Evolutionary conservation across 148 eudicot genomes (phyloP).

Genomic region (Polygonum aviculare): DNA sequence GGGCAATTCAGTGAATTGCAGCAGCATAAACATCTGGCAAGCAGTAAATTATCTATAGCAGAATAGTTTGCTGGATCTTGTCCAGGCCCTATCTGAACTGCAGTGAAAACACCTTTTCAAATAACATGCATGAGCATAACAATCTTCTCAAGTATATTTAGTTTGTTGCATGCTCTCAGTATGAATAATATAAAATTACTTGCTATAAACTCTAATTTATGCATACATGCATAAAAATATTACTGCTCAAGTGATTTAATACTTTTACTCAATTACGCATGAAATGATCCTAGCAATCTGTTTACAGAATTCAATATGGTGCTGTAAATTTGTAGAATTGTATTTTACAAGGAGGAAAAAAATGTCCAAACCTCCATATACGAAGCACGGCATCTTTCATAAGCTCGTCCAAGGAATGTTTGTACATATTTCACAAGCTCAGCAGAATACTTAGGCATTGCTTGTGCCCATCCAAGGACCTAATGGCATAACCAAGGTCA

Average conservation of each 20-base stretch:
- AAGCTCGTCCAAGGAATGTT: constrained; percentile 90
- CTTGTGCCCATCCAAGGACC: constrained; percentile 99
- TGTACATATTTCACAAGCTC: constrained; percentile 89
- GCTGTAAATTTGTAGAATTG: background rate
- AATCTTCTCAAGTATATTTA: background rate
- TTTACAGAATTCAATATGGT: background rate
- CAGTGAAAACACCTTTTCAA: background rate
- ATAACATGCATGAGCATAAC: background rate
- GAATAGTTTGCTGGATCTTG: background rate
- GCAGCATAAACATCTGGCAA: background rate
- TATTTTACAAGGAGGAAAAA: constrained; percentile 6
- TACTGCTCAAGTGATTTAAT: background rate
- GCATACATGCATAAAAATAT: background rate
- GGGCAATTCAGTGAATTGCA: constrained; percentile 5
- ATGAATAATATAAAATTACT: background rate
- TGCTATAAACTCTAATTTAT: background rate
- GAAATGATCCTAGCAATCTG: background rate
- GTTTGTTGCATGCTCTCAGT: background rate
- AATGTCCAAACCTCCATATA: constrained; percentile 73
- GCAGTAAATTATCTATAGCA: background rate
- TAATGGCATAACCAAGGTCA: constrained; percentile 18
- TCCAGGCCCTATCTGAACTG: background rate
- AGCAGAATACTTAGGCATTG: constrained; percentile 93
- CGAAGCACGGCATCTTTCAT: constrained; percentile 98
- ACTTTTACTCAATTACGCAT: background rate